Evolutionary conservation across 208 protist species (phyloP).

Genomic region (Naegleria lovaniensis): DNA sequence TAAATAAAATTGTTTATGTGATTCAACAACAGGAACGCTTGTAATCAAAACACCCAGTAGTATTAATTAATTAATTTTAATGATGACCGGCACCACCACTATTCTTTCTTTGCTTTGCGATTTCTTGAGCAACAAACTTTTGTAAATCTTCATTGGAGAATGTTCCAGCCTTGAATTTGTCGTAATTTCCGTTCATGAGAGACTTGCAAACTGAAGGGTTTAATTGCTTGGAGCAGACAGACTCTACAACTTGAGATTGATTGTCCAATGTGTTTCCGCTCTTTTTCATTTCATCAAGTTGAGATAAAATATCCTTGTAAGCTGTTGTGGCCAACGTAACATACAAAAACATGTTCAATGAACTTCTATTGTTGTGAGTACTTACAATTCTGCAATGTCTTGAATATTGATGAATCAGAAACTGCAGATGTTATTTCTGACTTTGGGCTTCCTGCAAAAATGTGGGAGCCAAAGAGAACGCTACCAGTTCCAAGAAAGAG

Average conservation of each 20-base stretch:
- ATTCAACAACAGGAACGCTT: neutral
- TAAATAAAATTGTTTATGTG: neutral
- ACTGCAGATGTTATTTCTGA: neutral
- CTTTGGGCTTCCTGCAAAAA: neutral
- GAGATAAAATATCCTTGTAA: neutral
- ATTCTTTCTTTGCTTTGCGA: neutral
- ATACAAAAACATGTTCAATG: neutral
- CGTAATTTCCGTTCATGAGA: neutral
- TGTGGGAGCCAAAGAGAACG: neutral
- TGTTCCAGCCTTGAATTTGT: neutral
- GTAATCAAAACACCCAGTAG: neutral
- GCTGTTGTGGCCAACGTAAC: too few species aligned
- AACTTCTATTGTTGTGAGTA: neutral
- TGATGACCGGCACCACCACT: neutral
- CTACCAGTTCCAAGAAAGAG: neutral
- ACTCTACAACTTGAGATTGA: neutral
- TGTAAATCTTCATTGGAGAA: neutral
- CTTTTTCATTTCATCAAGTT: neutral
- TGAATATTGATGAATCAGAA: neutral
- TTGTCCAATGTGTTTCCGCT: neutral
- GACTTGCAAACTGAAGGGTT: neutral
- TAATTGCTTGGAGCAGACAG: neutral
- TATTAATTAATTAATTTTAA: neutral
- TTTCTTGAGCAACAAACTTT: neutral
- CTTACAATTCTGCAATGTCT: neutral